phyloP scores from a whole-genome alignment of 2,329 filamentous ascomycete species.

The Trichophyton rubrum region DNA sequence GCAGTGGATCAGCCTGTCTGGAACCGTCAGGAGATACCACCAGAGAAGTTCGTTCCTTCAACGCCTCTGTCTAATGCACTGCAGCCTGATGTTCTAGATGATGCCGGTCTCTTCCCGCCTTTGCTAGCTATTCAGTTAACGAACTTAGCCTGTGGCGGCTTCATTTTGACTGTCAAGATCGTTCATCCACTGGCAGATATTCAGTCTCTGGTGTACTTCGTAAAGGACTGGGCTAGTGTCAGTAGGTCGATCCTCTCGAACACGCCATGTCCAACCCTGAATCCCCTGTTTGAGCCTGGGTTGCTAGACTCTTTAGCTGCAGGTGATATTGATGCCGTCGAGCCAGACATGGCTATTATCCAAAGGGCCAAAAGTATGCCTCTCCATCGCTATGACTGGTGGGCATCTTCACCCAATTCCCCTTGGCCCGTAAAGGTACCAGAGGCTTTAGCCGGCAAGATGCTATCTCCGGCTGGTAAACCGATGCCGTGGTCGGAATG shows the following conservation, averaged over 20 bases:
- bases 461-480: not conserved
- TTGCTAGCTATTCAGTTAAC: conserved; percentile 32
- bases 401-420: not conserved
- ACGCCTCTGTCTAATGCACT: not conserved
- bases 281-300: conserved; percentile 12
- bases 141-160: conserved; percentile 31
- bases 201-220: conserved; percentile 32
- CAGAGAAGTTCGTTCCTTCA: not conserved
- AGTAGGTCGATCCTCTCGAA: conserved; percentile 9
- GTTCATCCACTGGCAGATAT: conserved; percentile 38
- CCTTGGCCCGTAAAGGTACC: not conserved
- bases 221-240: conserved; percentile 30
- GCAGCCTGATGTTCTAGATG: conserved; percentile 16
- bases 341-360: not conserved
- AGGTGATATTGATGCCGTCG: not conserved
- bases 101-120: conserved; percentile 17
- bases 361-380: not conserved
- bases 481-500: not conserved
- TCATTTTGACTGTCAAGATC: conserved; percentile 31
- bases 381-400: conserved; percentile 2
- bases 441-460: not conserved
- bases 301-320: not conserved
- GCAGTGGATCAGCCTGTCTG: not conserved
- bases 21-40: not conserved
- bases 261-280: conserved; percentile 29